Evolutionary conservation across 805 yeast genomes (phyloP).

Genomic region (Scheffersomyces stipitis): DNA sequence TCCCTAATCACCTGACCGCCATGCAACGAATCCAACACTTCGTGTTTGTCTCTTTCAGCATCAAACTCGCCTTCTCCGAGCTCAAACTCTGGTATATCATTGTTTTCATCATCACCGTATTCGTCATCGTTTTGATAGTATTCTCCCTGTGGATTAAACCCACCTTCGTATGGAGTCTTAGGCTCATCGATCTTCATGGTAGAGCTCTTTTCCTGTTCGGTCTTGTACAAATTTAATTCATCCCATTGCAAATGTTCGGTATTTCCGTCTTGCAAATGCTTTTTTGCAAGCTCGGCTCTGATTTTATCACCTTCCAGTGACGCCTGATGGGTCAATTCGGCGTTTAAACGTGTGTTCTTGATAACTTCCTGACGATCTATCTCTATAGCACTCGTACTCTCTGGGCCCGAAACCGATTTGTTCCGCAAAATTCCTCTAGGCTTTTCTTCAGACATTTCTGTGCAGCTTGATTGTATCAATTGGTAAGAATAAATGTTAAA

Average conservation of each 20-base stretch:
- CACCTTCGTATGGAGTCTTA: constrained; percentile 92
- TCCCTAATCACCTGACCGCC: constrained; percentile 42
- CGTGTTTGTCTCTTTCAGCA: constrained; percentile 18
- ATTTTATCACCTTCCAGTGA: constrained; percentile 45
- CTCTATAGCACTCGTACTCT: constrained; percentile 11
- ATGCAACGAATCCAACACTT: constrained; percentile 28
- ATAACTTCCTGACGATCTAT: constrained; percentile 71
- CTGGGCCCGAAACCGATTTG: constrained; percentile 31
- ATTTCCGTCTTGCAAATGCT: constrained; percentile 5
- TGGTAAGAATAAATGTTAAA: too few relatives aligned
- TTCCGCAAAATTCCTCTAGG: constrained; percentile 55
- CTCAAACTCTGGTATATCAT: constrained; percentile 49
- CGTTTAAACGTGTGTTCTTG: constrained; percentile 75
- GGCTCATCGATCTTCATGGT: constrained; percentile 91
- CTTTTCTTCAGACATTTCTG: constrained; percentile 8
- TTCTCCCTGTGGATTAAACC: constrained; percentile 79
- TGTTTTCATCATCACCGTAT: constrained; percentile 37
- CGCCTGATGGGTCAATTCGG: constrained; percentile 31
- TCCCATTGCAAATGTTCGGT: constrained; percentile 73
- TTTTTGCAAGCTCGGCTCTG: constrained; percentile 44
- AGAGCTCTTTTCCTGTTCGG: constrained; percentile 71
- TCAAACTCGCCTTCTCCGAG: constrained; percentile 58
- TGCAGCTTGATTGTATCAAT: too few relatives aligned
- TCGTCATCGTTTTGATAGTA: constrained; percentile 73
- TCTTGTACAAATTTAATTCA: constrained; percentile 66